Evolutionary conservation across 768 basidiomycete species (phyloP), one percentile per base, ranked within the genome.

Genomic region (Strobilomyces dryophilus): DNA sequence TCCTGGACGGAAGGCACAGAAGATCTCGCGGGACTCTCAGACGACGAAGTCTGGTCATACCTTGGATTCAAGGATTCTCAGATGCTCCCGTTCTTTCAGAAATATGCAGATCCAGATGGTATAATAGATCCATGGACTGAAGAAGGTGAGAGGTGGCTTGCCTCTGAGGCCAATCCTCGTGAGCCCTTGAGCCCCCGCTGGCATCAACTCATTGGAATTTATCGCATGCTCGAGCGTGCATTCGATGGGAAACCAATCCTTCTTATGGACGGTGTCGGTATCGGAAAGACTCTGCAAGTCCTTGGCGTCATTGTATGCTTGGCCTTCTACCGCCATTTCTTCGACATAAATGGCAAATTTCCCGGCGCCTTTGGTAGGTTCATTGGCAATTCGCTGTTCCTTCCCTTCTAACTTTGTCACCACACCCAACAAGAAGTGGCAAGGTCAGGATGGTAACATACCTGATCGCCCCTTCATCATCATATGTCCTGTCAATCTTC

Each of bases 201-300:
- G 63, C 64, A 65, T 44, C 59, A 66, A 34, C 47, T 66, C 0
- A 36, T 65, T 1, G 54, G 63, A 0, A 62, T 68, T 5, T 32
- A 53, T 43, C 44, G 55, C n/a, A 60, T 68, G 53, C 12, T 65
- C 0, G 17, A 61, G 15, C 31, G 47, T 0, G 35, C 44, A 0
- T 49, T 63, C 2, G n/a, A 55, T 1, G 26, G 36, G 0, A 1
- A 52, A 11, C 55, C 55, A 0, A 41, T 66, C 2, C 32, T 67
- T 0, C 40, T 66, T 0, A 65, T 68, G 65, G 66, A 68, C 32
- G 54, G 56, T 0, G 61, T 68, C 0, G 60, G 66, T 0, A 51
- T 68, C 2, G 61, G 65, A 0, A 67, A 67, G 40, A 66, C 60
- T 0, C 36, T 67, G 2, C 60, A 67, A 12, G 59, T 54, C 0